Evolutionary conservation across 2,329 filamentous ascomycete species (phyloP), one percentile per base, ranked within the genome.

Genomic region (Pyrenophora graminea): DNA sequence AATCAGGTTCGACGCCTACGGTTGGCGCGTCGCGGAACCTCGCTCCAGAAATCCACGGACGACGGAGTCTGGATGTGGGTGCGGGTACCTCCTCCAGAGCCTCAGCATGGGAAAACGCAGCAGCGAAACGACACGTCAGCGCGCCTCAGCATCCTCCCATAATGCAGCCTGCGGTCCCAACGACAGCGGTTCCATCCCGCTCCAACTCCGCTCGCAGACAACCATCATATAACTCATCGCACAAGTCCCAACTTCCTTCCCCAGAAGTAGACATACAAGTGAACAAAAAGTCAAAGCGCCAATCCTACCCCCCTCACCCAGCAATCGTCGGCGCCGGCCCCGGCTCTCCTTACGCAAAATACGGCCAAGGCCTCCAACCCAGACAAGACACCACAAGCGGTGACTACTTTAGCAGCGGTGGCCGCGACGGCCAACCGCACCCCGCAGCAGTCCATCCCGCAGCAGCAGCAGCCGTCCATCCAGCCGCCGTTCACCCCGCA

Each of bases 281-380:
- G 19, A 47, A 48, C 31, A 53, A 45, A 32, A 50, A 56, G 10
- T 51, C 56, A 1, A 72, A 70, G 48, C 61, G 70, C 10, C 64
- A 70, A 25, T 63, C 59, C 9, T 72, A 71, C 39, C 70, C 69
- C 10, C 69, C 70, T 9, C 70, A 72, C 41, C 70, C 70, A 4
- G 70, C 70, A 8, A 70, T 72, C 32, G 70, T 72, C 25, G 70
- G 70, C 5, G 66, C 62, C 4, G 70, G 69, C 2, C 70, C 69
- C 2, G 67, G 66, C 15, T 64, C 60, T 5, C 70, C 70, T 2
- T 72, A 72, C 53, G 55, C 61, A 7, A 60, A 67, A 8, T 61
- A 67, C 10, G 60, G 57, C 3, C 51, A 62, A 34, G 62, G 61
- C 7, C 59, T 71, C 41, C 66, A 70, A 41, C 59, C 68, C 4